These are phyloP conservation scores for Kwoniella europaea DNA, from an alignment of 768 basidiomycete species.

Conservation along the genomic window DNA sequence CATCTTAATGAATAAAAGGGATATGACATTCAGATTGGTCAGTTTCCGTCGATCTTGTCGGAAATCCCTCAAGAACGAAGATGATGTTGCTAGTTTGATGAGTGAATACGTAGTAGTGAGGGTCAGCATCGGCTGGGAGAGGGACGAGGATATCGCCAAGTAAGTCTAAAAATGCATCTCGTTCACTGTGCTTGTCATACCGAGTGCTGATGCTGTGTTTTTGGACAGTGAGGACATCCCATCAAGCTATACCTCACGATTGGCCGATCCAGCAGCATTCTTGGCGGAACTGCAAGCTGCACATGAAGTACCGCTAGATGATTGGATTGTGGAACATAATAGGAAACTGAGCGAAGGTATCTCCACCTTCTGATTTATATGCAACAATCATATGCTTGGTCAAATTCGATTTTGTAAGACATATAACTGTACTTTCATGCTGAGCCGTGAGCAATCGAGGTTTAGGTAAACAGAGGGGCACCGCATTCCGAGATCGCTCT, in stretches of 20 bases:
- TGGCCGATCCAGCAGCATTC: not conserved
- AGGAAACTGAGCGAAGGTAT: not conserved
- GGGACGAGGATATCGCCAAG: not conserved
- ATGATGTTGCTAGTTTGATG: not conserved
- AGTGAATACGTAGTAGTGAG: not conserved
- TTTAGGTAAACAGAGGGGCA: not conserved
- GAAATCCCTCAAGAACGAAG: not conserved
- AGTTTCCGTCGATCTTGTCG: not conserved
- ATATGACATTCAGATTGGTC: not conserved
- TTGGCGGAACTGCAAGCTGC: not conserved
- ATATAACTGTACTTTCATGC: no score
- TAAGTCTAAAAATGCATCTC: not conserved
- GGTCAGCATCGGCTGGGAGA: not conserved
- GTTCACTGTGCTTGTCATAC: not conserved
- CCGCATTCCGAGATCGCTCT: not conserved
- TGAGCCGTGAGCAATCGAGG: no score
- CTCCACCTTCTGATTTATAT: not conserved
- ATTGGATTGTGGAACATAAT: not conserved
- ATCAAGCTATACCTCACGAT: not conserved
- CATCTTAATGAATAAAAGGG: no score
- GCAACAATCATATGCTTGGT: no score
- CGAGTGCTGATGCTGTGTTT: not conserved
- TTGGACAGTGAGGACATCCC: not conserved
- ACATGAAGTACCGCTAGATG: not conserved
- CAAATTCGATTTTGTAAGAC: no score